Conservation (phyloP, 2,329 filamentous ascomycete genomes). For the Chaetomiaceae sp. region DNA sequence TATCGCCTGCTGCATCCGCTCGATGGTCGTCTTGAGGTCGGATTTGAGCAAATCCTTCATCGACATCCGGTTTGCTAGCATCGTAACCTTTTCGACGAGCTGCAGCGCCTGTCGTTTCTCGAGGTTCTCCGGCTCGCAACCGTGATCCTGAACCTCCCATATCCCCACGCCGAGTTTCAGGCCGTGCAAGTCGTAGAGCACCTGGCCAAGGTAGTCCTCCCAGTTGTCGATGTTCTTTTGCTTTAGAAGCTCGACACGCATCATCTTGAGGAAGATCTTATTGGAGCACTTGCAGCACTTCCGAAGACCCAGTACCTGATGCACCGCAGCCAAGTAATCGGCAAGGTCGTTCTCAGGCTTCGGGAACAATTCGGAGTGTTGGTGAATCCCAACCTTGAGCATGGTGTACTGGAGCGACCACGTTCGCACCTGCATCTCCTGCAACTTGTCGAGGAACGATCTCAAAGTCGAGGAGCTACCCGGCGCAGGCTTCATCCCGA, state of each 20-base stretch:
- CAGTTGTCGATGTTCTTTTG: conserved; percentile 73
- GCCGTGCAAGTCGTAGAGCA: conserved; percentile 77
- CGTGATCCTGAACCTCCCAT: conserved; percentile 70
- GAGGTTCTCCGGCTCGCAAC: conserved; percentile 69
- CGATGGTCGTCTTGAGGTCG: conserved; percentile 82
- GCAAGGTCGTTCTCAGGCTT: conserved; percentile 67
- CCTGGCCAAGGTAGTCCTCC: conserved; percentile 81
- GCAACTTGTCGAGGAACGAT: conserved; percentile 62
- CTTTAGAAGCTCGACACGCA: conserved; percentile 77
- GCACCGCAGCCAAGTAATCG: conserved; percentile 73
- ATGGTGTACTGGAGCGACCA: conserved; percentile 87
- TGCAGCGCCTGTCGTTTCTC: conserved; percentile 76
- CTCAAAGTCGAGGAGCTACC: conserved; percentile 52
- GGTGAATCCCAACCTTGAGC: conserved; percentile 67
- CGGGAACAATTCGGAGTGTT: conserved; percentile 60
- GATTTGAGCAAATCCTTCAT: conserved; percentile 91
- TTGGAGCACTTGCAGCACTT: conserved; percentile 80
- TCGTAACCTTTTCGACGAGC: conserved; percentile 77
- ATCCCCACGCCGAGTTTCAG: conserved; percentile 67
- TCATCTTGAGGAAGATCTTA: conserved; percentile 82
- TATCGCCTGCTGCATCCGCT: conserved; percentile 86
- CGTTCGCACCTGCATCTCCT: conserved; percentile 79
- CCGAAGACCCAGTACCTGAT: conserved; percentile 77
- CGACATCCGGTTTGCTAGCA: conserved; percentile 74
- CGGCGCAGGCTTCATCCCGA: conserved; percentile 64